Evolutionary conservation across 345 rosid genomes (phyloP), one percentile per base, ranked within the genome.

Genomic region (Aquilaria malaccensis): DNA sequence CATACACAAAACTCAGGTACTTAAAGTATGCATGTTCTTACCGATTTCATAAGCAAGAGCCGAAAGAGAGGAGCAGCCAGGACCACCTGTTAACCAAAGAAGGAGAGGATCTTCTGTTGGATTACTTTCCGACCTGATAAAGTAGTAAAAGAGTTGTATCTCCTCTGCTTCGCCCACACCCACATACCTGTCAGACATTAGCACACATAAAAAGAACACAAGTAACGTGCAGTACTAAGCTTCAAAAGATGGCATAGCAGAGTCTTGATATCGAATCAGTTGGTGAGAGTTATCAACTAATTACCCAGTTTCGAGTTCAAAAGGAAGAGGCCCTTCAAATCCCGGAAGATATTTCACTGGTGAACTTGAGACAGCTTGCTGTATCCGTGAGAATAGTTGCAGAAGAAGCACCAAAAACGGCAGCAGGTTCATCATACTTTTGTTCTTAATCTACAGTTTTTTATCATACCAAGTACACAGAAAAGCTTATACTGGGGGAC

Each of bases 291-390:
- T 10, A 55, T 3, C 1, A 7, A 12, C 2, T 1, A 52, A 64
- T 70, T 66, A 85, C 95, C 91, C 95, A 3, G 95, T 87, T 79
- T 87, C 88, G 14, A 87, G 82, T 50, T 77, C 52, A 48, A 87
- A 87, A 49, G 91, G 91, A 45, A 87, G 88, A 62, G 79, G 67
- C 2, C 90, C 94, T 30, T 79, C 60, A 52, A 82, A 82, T 63
- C 90, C 94, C n/a, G 90, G 94, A 69, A 84, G 88, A 51, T 66
- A 74, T 70, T 72, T 68, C 7, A 87, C 74, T 2, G 51, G 13
- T 22, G 77, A 67, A 30, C 45, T 29, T 46, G 72, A 55, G 13
- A 50, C 12, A 13, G 62, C 41, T 37, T 4, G 43, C 3, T 37
- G 43, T n/a, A 50, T 53, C 57, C 55, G 51, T 29, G 64, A 50